These are phyloP conservation scores for Paraphaeosphaeria sporulosa DNA, from an alignment of 2,329 filamentous ascomycete species.

Conservation along the genomic window DNA sequence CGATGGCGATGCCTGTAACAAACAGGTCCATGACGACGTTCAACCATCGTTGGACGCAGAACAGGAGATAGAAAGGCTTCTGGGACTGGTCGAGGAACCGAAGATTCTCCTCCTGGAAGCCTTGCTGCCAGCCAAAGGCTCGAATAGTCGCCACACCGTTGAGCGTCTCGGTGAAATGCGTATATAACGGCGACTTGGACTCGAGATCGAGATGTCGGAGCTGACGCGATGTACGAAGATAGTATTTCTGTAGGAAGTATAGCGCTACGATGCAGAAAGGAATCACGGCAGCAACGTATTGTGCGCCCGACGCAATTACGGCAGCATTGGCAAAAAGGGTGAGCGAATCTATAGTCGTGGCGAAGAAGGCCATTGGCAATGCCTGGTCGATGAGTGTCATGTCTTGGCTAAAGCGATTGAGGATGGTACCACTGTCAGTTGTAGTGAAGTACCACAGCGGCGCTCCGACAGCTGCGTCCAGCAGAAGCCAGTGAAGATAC, in stretches of 20 bases:
- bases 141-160: too few relatives aligned
- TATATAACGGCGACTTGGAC: constrained; percentile 55
- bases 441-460: too few relatives aligned
- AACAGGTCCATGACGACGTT: too few relatives aligned
- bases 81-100: too few relatives aligned
- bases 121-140: too few relatives aligned
- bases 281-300: constrained; percentile 31
- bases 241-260: constrained; percentile 51
- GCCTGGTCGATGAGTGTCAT: constrained; percentile 17
- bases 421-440: constrained; percentile 6
- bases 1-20: too few relatives aligned
- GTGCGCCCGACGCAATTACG: neutral
- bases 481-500: too few relatives aligned
- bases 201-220: constrained; percentile 60
- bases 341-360: neutral
- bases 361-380: constrained; percentile 4
- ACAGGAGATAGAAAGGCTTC: too few relatives aligned
- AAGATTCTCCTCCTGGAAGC: too few relatives aligned
- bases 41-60: too few relatives aligned
- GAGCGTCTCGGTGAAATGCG: too few relatives aligned
- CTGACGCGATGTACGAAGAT: constrained; percentile 54
- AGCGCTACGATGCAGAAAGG: constrained; percentile 31
- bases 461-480: too few relatives aligned
- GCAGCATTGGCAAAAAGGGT: neutral
- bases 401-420: constrained; percentile 21